phyloP scores from a whole-genome alignment of 352 stramenopile genomes.

The Pythium apleroticum region DNA sequence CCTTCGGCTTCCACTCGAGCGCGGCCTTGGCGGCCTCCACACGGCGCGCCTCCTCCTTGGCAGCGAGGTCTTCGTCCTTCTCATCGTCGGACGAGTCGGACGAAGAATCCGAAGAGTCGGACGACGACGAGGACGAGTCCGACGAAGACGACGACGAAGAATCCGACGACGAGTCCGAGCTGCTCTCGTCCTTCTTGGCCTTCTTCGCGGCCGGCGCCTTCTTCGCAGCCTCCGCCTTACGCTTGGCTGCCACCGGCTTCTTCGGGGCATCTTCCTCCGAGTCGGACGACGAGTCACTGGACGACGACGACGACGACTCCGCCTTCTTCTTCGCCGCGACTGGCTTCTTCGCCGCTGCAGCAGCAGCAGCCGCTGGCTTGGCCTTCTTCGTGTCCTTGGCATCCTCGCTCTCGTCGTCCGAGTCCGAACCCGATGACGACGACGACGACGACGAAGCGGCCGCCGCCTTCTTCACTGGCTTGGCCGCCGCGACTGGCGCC shows the following conservation, averaged over 20 bases:
- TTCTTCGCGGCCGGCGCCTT: constrained; percentile 22
- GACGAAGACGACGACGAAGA: constrained; percentile 41
- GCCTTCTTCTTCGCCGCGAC: constrained; percentile 25
- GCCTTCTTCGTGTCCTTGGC: constrained; percentile 39
- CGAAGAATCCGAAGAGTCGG: constrained; percentile 3
- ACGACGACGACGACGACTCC: constrained; percentile 33
- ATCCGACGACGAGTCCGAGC: constrained; percentile 41
- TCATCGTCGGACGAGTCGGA: constrained; percentile 29
- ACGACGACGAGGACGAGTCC: constrained; percentile 31
- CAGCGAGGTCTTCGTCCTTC: constrained; percentile 54
- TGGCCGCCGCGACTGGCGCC: constrained; percentile 16
- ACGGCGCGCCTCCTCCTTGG: constrained; percentile 76
- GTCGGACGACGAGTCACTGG: constrained; percentile 24
- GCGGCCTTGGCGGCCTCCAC: constrained; percentile 85
- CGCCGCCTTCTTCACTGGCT: constrained; percentile 27
- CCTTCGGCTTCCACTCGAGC: constrained; percentile 91
- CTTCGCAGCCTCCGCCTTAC: constrained; percentile 20
- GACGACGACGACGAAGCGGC: constrained; percentile 21
- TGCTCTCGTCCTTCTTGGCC: constrained; percentile 34
- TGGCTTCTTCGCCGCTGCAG: constrained; percentile 7
- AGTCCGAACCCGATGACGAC: constrained; percentile 51
- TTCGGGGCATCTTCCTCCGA: constrained; percentile 27
- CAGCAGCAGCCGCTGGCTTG: constrained; percentile 1
- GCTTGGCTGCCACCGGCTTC: constrained; percentile 26
- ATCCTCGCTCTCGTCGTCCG: constrained; percentile 53